These are phyloP conservation scores for Royoungia palumana DNA, from an alignment of 768 basidiomycete genomes.

Conservation along the genomic window DNA sequence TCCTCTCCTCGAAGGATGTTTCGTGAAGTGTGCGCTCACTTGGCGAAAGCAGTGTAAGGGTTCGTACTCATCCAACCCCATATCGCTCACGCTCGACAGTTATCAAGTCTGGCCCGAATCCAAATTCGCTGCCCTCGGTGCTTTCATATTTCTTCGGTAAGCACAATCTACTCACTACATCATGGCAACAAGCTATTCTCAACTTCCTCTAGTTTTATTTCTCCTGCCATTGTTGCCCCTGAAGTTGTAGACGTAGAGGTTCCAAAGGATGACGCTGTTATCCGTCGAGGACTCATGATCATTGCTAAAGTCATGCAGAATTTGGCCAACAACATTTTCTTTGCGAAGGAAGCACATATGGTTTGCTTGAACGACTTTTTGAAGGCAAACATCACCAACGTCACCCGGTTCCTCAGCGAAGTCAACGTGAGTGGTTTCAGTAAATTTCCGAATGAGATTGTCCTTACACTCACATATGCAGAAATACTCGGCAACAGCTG, in stretches of 20 bases:
- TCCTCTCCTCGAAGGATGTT: constrained; percentile 55
- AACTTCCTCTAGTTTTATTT: constrained; percentile 66
- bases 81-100: constrained; percentile 33
- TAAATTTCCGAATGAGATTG: not conserved
- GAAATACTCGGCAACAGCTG: constrained; percentile 43
- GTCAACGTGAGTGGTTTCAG: constrained; percentile 50
- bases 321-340: constrained; percentile 90
- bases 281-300: constrained; percentile 77
- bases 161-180: constrained; percentile 4
- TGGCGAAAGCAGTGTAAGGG: constrained; percentile 72
- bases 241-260: constrained; percentile 81
- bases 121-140: constrained; percentile 79
- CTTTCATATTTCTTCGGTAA: constrained; percentile 87
- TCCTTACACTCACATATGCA: constrained; percentile 13
- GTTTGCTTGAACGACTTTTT: constrained; percentile 74
- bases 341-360: constrained; percentile 90
- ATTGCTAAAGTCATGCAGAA: constrained; percentile 93
- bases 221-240: constrained; percentile 85
- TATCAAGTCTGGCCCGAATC: constrained; percentile 72
- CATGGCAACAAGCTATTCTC: not conserved
- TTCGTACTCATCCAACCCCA: constrained; percentile 1
- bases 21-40: constrained; percentile 82
- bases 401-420: constrained; percentile 76
- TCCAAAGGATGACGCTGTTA: constrained; percentile 55
- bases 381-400: constrained; percentile 61